A percentile compares a stretch with the other conserved stretches of the same genome.
phyloP scores from a whole-genome alignment of 1,284 basidiomycete genomes.

The Sporisorium sorghi region DNA sequence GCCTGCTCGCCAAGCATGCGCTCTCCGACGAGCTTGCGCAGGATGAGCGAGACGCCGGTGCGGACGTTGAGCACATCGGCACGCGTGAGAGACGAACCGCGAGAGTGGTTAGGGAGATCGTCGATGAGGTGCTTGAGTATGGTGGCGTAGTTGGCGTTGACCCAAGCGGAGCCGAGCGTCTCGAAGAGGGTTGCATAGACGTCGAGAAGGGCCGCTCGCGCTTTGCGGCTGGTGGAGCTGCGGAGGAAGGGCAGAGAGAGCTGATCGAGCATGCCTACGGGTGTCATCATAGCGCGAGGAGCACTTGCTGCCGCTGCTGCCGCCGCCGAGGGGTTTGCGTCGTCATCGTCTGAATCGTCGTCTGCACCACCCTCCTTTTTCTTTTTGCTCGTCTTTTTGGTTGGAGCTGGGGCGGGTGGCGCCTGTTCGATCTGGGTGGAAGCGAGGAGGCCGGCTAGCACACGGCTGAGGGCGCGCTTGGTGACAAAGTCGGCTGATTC shows the following conservation, averaged over 20 bases:
- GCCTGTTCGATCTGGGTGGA: slow-evolving; percentile 81
- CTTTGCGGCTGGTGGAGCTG: slow-evolving; percentile 75
- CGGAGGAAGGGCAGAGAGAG: slow-evolving; percentile 85
- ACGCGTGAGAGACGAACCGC: slow-evolving; percentile 42
- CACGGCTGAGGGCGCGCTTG: slow-evolving; percentile 79
- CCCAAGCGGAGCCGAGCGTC: slow-evolving; percentile 80
- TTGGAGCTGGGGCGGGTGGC: slow-evolving; percentile 68
- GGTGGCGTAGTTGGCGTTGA: slow-evolving; percentile 84
- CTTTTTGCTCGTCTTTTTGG: slow-evolving; percentile 70
- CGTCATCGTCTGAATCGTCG: slow-evolving; percentile 73
- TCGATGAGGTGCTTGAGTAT: slow-evolving; percentile 79
- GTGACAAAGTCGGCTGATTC: slow-evolving; percentile 84
- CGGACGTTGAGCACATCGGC: slow-evolving; percentile 79
- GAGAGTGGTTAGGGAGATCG: slow-evolving; percentile 75
- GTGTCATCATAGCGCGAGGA: slow-evolving; percentile 79
- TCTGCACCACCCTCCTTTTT: slow-evolving; percentile 72
- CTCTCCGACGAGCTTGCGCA: slow-evolving; percentile 87
- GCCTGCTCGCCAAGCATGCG: slow-evolving; percentile 87
- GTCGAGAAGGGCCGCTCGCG: slow-evolving; percentile 86
- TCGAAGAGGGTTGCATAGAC: slow-evolving; percentile 85
- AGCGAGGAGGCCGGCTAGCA: slow-evolving; percentile 85
- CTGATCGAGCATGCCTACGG: slow-evolving; percentile 83
- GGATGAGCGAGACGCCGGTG: slow-evolving; percentile 79
- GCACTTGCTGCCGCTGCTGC: slow-evolving; percentile 74
- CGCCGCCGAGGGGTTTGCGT: slow-evolving; percentile 43